These are phyloP conservation scores for Macrophomina tecta DNA, from an alignment of 2,329 filamentous ascomycete genomes.

Conservation along the genomic window DNA sequence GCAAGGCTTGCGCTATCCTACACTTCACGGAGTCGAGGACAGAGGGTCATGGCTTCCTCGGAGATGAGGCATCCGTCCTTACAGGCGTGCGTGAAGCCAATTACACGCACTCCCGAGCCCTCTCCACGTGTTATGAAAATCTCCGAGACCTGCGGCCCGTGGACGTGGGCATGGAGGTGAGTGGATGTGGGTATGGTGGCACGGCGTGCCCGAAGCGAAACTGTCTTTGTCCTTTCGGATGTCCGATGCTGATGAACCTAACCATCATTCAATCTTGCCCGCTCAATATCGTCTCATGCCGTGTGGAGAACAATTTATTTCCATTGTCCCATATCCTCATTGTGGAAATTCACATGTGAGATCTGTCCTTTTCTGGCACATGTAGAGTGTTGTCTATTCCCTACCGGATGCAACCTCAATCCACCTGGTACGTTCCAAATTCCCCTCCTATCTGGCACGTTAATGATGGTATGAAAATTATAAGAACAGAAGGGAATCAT, in stretches of 20 bases:
- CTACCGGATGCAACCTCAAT: constrained; percentile 11
- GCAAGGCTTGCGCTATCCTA: constrained; percentile 18
- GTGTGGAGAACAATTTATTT: constrained; percentile 10
- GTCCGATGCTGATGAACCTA: no score
- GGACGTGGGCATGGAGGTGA: no score
- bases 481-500: constrained; percentile 9
- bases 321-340: neutral
- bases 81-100: constrained; percentile 8
- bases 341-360: neutral
- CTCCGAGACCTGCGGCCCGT: neutral
- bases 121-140: constrained; percentile 1
- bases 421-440: constrained; percentile 8
- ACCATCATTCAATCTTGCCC: no score
- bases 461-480: constrained; percentile 18
- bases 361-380: neutral
- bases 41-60: neutral
- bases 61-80: constrained; percentile 11
- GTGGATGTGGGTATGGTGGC: neutral
- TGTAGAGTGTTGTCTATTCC: neutral
- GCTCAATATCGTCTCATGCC: neutral
- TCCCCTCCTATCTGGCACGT: neutral
- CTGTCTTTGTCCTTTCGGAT: neutral
- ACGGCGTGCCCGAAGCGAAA: neutral
- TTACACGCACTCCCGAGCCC: neutral
- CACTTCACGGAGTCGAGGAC: neutral